Percentiles rank a stretch among this genome's conserved stretches.
These are phyloP conservation scores for Apiospora arundinis DNA, from an alignment of 2,329 filamentous ascomycete species.

Conservation along the genomic window DNA sequence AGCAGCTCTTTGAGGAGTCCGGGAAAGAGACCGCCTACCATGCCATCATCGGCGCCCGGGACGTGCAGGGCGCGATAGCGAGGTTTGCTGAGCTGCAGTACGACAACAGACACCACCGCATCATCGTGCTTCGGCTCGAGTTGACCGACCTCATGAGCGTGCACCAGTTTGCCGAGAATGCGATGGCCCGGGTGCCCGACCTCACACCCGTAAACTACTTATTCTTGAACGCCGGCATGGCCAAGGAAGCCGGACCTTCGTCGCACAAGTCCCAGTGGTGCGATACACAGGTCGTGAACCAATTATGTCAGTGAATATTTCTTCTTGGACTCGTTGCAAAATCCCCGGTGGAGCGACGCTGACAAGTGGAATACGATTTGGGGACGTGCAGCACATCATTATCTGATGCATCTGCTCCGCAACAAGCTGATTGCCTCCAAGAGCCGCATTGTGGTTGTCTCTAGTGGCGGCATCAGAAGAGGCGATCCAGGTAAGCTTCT, in stretches of 20 bases:
- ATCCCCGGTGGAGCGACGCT: no score
- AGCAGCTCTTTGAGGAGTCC: neutral
- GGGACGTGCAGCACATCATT: constrained; percentile 50
- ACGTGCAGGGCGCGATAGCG: constrained; percentile 46
- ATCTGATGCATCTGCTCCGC: constrained; percentile 55
- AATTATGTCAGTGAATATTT: constrained; percentile 39
- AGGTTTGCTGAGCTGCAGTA: constrained; percentile 51
- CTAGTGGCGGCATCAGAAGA: constrained; percentile 54
- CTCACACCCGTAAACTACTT: constrained; percentile 48
- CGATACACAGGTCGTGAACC: constrained; percentile 57
- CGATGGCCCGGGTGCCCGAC: constrained; percentile 45
- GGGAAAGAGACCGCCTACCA: constrained; percentile 45
- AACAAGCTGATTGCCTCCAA: constrained; percentile 54
- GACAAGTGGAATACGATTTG: no score
- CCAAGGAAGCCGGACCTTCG: constrained; percentile 42
- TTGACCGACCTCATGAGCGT: constrained; percentile 52
- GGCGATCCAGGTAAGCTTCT: constrained; percentile 43
- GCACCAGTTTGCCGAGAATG: constrained; percentile 52
- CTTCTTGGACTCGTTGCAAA: no score
- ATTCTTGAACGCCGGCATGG: constrained; percentile 56
- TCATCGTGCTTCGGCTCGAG: constrained; percentile 56
- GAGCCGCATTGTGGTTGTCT: constrained; percentile 57
- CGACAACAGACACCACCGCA: constrained; percentile 46
- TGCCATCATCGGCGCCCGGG: constrained; percentile 57
- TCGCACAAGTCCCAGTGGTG: constrained; percentile 55